Evolutionary conservation across 176 grass and related monocot genomes (phyloP).

Genomic region (Olyra latifolia): DNA sequence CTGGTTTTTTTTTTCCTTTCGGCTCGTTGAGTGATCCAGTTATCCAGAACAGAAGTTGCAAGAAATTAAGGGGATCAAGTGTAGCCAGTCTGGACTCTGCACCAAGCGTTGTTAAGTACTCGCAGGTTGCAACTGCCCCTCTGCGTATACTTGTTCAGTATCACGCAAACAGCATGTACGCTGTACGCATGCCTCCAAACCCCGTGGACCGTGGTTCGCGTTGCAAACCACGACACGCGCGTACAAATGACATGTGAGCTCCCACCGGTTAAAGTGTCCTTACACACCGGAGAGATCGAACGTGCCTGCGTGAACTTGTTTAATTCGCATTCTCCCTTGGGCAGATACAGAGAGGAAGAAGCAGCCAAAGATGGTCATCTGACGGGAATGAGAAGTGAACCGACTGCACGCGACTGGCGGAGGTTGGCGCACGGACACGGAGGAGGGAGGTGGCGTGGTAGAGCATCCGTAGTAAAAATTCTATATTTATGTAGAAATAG

Average conservation of each 20-base stretch:
- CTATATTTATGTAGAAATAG: too few species aligned
- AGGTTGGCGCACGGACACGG: neutral
- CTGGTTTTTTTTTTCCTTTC: neutral
- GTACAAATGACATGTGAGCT: conserved; percentile 25
- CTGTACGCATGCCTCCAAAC: neutral
- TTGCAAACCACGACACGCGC: neutral
- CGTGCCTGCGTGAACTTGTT: neutral
- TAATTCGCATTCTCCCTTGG: neutral
- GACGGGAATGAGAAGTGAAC: neutral
- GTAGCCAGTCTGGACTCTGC: neutral
- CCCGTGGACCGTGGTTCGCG: neutral
- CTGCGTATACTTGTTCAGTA: conserved; percentile 12
- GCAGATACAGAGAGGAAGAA: neutral
- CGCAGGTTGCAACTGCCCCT: neutral
- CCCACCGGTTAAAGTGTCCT: neutral
- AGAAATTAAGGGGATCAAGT: neutral
- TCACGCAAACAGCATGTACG: neutral
- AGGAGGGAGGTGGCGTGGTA: neutral
- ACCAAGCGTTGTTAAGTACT: too few species aligned
- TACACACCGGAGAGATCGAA: neutral
- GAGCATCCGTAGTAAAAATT: too few species aligned
- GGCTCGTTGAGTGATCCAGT: neutral
- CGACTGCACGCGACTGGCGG: neutral
- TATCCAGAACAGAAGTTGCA: neutral
- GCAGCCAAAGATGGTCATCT: neutral